Conservation (phyloP, 2,329 filamentous ascomycete genomes). For the Aschersonia sp. region DNA sequence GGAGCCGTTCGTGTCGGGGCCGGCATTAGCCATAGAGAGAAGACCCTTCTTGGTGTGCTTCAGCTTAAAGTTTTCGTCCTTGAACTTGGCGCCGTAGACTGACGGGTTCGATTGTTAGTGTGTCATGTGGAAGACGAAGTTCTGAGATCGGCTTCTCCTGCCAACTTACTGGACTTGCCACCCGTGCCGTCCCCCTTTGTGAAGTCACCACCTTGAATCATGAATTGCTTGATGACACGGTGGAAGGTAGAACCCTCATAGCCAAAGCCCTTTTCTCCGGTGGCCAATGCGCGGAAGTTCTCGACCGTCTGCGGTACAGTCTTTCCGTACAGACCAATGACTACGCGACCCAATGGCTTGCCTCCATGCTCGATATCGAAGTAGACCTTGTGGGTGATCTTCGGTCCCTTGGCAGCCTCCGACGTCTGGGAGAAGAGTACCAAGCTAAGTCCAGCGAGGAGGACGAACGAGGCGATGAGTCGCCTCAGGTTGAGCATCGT, state of each 20-base stretch:
- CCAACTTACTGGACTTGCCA: constrained; percentile 62
- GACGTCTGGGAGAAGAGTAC: constrained; percentile 62
- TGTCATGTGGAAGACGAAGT: constrained; percentile 6
- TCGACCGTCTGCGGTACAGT: constrained; percentile 50
- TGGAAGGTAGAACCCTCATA: not conserved
- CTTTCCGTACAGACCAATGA: constrained; percentile 77
- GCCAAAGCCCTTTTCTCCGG: not conserved
- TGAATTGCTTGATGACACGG: not conserved
- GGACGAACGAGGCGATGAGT: constrained; percentile 54
- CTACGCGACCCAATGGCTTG: constrained; percentile 57
- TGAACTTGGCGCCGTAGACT: constrained; percentile 74
- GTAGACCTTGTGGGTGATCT: constrained; percentile 92
- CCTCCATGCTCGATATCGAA: constrained; percentile 73
- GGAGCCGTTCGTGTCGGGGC: constrained; percentile 74
- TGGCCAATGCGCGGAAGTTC: not conserved
- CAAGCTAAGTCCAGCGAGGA: constrained; percentile 63
- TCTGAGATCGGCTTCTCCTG: not conserved
- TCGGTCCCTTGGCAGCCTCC: constrained; percentile 70
- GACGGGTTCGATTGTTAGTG: constrained; percentile 2
- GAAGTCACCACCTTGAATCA: constrained; percentile 44
- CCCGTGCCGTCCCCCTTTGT: constrained; percentile 70
- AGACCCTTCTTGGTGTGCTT: constrained; percentile 79
- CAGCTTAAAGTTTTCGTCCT: constrained; percentile 90
- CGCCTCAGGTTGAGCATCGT: constrained; percentile 65
- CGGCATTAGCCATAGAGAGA: constrained; percentile 75